Conservation (phyloP, 106 monocot genomes). For the Narthecium ossifragum region DNA sequence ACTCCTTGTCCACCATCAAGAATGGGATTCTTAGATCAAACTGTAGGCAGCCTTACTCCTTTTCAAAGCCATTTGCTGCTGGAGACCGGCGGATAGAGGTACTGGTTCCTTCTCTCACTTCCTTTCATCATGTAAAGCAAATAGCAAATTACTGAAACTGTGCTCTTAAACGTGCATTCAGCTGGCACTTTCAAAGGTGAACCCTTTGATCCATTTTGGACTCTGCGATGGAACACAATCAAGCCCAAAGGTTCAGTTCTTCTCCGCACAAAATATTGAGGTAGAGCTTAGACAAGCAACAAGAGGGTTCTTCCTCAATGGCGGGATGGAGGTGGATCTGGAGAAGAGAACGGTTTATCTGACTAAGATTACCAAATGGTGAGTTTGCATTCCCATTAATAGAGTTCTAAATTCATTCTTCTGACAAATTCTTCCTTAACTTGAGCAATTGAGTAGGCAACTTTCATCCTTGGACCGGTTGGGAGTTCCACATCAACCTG, state of each 20-base stretch:
- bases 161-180: slow-evolving; percentile 6
- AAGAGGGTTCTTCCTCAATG: slow-evolving; percentile 65
- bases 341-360: slow-evolving; percentile 69
- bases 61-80: slow-evolving; percentile 57
- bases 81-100: slow-evolving; percentile 68
- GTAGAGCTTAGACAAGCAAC: slow-evolving; percentile 64
- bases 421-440: no score
- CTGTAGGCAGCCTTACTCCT: slow-evolving; percentile 66
- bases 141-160: background rate
- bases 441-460: no score
- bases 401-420: no score
- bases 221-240: slow-evolving; percentile 69
- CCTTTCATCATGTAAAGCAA: no score
- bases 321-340: slow-evolving; percentile 67
- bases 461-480: no score
- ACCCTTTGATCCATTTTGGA: slow-evolving; percentile 90
- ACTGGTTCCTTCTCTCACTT: background rate
- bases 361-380: slow-evolving; percentile 82
- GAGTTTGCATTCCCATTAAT: background rate
- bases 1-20: slow-evolving; percentile 71
- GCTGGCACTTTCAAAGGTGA: slow-evolving; percentile 53
- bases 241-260: slow-evolving; percentile 72
- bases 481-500: no score
- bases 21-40: slow-evolving; percentile 88
- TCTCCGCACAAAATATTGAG: slow-evolving; percentile 62